phyloP scores from a whole-genome alignment of 306 rosid genomes.

The Cyclanthera cordifolia region DNA sequence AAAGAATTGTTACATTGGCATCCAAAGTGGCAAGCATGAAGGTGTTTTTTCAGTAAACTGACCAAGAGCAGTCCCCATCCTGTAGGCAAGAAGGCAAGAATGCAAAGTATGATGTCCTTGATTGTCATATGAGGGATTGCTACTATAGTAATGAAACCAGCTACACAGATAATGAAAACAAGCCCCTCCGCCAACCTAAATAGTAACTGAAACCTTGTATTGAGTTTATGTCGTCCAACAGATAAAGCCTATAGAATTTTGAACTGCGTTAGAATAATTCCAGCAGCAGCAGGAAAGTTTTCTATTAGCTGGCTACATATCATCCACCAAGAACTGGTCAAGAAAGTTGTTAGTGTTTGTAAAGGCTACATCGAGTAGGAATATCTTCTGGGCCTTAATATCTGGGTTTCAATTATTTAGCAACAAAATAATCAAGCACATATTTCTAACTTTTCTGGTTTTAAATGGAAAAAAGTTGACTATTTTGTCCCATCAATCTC shows the following conservation, averaged over 20 bases:
- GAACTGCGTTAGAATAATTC: not conserved
- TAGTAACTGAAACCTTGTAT: constrained; percentile 74
- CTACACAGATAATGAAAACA: constrained; percentile 43
- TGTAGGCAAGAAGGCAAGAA: constrained; percentile 85
- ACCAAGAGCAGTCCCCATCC: constrained; percentile 96
- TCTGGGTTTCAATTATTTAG: not conserved
- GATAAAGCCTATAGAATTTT: constrained; percentile 47
- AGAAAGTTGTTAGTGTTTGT: not conserved
- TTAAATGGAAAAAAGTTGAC: not conserved
- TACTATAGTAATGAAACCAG: constrained; percentile 47
- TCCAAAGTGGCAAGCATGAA: not conserved
- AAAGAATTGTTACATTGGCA: not conserved
- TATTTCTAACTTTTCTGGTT: not conserved
- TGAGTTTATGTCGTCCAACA: constrained; percentile 69
- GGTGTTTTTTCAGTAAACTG: constrained; percentile 17
- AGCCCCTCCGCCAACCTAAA: constrained; percentile 61
- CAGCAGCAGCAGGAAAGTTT: not conserved
- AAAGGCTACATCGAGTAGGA: not conserved
- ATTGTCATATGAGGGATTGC: constrained; percentile 51
- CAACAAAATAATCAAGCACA: not conserved
- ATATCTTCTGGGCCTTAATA: not conserved
- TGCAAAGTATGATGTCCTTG: constrained; percentile 54
- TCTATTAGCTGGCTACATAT: not conserved
- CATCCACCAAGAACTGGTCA: not conserved
- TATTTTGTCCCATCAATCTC: not conserved